Conservation (phyloP, 1,284 basidiomycete genomes). For the Ganoderma meredithae region DNA sequence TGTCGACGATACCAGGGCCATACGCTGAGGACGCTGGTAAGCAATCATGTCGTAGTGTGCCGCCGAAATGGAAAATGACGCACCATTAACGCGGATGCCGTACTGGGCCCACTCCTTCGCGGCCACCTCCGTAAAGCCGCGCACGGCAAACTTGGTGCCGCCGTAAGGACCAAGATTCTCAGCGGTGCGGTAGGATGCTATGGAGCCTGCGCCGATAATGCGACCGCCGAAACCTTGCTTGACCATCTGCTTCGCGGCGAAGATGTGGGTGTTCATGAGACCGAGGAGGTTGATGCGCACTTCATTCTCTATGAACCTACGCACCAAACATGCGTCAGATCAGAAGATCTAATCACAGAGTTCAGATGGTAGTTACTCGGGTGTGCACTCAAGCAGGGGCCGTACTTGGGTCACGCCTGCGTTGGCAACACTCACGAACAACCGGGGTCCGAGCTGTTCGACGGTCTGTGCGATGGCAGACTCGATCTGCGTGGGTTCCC, state of each 20-base stretch:
- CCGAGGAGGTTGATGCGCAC: conserved; percentile 44
- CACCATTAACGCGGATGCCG: conserved; percentile 44
- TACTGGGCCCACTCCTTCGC: conserved; percentile 47
- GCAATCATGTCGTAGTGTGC: neutral
- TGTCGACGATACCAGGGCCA: conserved; percentile 46
- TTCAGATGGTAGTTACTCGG: conserved; percentile 35
- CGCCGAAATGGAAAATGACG: neutral
- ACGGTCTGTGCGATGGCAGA: conserved; percentile 43
- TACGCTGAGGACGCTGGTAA: conserved; percentile 35
- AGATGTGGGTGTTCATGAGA: conserved; percentile 46
- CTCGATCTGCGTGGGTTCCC: conserved; percentile 44
- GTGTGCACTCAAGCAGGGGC: conserved; percentile 43
- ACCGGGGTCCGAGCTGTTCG: conserved; percentile 41
- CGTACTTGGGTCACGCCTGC: conserved; percentile 47
- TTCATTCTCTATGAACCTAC: conserved; percentile 45
- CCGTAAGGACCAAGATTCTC: conserved; percentile 45
- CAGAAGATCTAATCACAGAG: neutral
- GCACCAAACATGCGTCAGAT: neutral
- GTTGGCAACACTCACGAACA: conserved; percentile 49
- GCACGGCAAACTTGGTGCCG: conserved; percentile 52
- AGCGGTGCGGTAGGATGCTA: conserved; percentile 44
- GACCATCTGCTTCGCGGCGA: conserved; percentile 52
- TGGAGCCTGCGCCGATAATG: conserved; percentile 48
- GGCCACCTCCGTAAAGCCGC: conserved; percentile 48
- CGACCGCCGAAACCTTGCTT: conserved; percentile 50